These are phyloP conservation scores for Clarireedia sp. DNA, from an alignment of 2,329 filamentous ascomycete species.

Conservation along the genomic window DNA sequence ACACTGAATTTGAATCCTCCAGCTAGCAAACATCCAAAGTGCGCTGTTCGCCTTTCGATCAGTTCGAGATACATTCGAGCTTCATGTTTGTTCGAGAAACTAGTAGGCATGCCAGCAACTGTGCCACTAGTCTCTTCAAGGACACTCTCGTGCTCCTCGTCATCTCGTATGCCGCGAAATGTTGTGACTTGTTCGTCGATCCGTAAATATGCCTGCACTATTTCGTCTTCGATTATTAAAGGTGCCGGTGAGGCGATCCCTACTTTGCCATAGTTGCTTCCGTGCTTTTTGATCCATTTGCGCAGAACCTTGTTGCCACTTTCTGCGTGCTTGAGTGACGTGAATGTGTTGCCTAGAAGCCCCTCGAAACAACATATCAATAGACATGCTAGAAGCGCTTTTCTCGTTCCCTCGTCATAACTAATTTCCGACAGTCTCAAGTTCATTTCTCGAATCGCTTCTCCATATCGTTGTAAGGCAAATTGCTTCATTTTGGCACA, in stretches of 20 bases:
- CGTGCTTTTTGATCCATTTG: constrained; percentile 3
- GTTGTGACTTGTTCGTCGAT: constrained; percentile 13
- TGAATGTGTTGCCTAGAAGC: constrained; percentile 2
- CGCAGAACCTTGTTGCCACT: constrained; percentile 1
- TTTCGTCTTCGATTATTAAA: constrained; percentile 10
- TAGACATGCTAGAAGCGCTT: constrained; percentile 9
- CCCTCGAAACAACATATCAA: constrained; percentile 11
- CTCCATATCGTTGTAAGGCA: constrained; percentile 8
- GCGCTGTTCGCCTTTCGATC: constrained; percentile 12
- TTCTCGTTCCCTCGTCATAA: not conserved
- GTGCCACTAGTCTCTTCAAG: constrained; percentile 7
- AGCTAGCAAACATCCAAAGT: constrained; percentile 10
- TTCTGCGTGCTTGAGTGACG: constrained; percentile 6
- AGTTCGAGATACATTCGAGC: constrained; percentile 15
- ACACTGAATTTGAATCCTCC: not conserved
- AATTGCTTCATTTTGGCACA: constrained; percentile 3
- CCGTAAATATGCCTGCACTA: constrained; percentile 8
- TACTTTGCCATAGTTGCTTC: not conserved
- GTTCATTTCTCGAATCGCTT: constrained; percentile 9
- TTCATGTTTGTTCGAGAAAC: constrained; percentile 3
- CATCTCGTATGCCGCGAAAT: constrained; percentile 4
- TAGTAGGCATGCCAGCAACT: constrained; percentile 9
- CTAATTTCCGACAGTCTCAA: not conserved
- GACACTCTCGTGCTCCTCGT: constrained; percentile 4
- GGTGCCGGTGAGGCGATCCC: constrained; percentile 3